Percentiles rank a stretch among this genome's conserved stretches.
Conservation (phyloP, 78 protist genomes). For the Pigoraptor vietnamica region DNA sequence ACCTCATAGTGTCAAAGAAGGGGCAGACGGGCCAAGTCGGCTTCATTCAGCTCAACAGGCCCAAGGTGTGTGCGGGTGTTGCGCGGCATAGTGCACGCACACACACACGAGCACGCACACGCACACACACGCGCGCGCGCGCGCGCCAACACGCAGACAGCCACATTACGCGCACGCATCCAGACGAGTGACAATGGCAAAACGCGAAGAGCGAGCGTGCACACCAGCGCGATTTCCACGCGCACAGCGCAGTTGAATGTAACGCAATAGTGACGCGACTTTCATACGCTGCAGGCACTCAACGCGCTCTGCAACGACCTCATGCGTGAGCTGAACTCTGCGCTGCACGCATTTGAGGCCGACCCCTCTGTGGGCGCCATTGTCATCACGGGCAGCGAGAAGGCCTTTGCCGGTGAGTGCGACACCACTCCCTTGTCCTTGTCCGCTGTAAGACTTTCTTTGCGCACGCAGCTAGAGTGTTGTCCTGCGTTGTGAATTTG, state of each 20-base stretch:
- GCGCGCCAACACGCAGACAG: too few relatives aligned
- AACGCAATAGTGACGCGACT: too few relatives aligned
- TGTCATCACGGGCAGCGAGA: conserved; percentile 87
- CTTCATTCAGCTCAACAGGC: background rate
- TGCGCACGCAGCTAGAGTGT: background rate
- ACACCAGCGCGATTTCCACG: too few relatives aligned
- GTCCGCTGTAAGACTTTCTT: background rate
- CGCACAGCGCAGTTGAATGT: too few relatives aligned
- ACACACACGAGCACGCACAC: too few relatives aligned
- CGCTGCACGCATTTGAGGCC: conserved; percentile 53
- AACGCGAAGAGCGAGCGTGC: too few relatives aligned
- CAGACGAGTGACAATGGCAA: too few relatives aligned
- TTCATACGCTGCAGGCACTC: conserved; percentile 60
- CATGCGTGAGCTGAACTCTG: conserved; percentile 56
- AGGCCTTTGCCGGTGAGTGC: conserved; percentile 79
- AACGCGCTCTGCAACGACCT: conserved; percentile 84
- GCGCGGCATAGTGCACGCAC: too few relatives aligned
- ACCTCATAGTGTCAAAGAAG: background rate
- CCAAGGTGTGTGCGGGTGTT: background rate
- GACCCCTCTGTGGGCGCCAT: conserved; percentile 68
- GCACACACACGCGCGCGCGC: too few relatives aligned
- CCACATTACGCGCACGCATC: too few relatives aligned
- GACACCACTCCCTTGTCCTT: background rate
- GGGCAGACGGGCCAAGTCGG: background rate
- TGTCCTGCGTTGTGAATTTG: background rate